Percentiles rank a stretch among this genome's conserved stretches.
These are phyloP conservation scores for Hansenula sp. DNA, from an alignment of 1,139 yeast genomes.

Conservation along the genomic window DNA sequence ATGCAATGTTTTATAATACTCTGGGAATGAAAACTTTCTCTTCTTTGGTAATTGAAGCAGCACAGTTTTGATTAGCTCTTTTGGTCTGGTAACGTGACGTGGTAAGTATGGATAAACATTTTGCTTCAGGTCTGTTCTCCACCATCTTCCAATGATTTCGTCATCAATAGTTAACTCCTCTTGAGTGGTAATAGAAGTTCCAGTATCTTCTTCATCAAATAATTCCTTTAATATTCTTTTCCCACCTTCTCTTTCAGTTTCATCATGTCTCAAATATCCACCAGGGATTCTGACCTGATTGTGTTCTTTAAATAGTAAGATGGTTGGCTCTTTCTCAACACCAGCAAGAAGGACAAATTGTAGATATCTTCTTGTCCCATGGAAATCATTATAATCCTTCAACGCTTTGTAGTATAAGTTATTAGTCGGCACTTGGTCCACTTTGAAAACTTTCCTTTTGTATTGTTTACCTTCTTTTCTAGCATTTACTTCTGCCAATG, in stretches of 20 bases:
- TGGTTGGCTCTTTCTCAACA: constrained; percentile 31
- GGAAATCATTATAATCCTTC: constrained; percentile 26
- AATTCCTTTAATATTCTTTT: constrained; percentile 24
- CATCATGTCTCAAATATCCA: constrained; percentile 27
- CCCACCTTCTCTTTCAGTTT: constrained; percentile 28
- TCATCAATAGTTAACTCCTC: constrained; percentile 6
- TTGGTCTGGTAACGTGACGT: constrained; percentile 29
- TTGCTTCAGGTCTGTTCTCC: constrained; percentile 33
- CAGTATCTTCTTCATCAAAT: constrained; percentile 14
- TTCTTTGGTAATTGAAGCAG: constrained; percentile 27
- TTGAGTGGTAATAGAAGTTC: neutral
- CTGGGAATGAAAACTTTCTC: constrained; percentile 26
- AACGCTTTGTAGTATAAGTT: constrained; percentile 19
- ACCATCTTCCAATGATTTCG: constrained; percentile 34
- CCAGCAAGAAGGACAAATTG: constrained; percentile 32
- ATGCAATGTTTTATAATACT: constrained; percentile 26
- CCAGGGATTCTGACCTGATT: constrained; percentile 25
- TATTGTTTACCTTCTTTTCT: neutral
- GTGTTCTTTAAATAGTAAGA: constrained; percentile 27
- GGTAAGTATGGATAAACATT: constrained; percentile 34
- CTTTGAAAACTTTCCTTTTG: constrained; percentile 3
- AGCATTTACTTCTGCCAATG: neutral
- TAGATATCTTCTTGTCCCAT: constrained; percentile 31
- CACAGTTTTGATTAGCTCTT: constrained; percentile 32
- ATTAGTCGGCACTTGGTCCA: constrained; percentile 7